These are phyloP conservation scores for Solanum pimpinellifolium DNA, from an alignment of 257 asterid species.

Conservation along the genomic window DNA sequence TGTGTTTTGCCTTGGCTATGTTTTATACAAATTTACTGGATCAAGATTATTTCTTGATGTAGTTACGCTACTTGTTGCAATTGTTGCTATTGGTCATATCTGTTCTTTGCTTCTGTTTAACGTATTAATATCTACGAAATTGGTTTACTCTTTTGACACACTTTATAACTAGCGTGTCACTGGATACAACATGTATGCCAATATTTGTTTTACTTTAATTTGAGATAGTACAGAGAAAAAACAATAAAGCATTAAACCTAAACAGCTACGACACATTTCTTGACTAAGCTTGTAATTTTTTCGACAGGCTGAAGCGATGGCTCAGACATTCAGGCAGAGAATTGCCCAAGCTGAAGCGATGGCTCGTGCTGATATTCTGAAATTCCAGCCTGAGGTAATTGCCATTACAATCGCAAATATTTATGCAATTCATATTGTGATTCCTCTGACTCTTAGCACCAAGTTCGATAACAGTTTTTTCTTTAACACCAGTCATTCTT, in stretches of 20 bases:
- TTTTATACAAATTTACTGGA: background rate
- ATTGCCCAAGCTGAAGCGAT: slow-evolving; percentile 95
- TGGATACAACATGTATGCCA: background rate
- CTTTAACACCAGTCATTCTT: background rate
- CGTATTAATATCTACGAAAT: background rate
- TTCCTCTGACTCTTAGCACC: background rate
- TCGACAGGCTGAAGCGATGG: background rate
- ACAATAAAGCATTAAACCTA: background rate
- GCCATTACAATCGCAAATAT: background rate
- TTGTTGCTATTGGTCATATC: background rate
- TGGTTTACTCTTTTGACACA: background rate
- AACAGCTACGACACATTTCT: background rate
- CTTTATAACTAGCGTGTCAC: background rate
- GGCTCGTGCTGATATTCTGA: slow-evolving; percentile 97
- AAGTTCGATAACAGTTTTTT: background rate
- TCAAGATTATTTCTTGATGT: background rate
- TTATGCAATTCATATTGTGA: background rate
- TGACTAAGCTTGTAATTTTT: background rate
- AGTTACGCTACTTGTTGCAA: background rate
- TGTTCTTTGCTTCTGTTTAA: background rate
- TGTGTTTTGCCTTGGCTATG: background rate
- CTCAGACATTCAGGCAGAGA: background rate
- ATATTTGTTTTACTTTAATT: background rate
- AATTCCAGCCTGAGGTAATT: slow-evolving; percentile 92
- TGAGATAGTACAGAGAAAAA: background rate